Conservation (phyloP, 2,329 filamentous ascomycete species). For the Incumbomyces delicatus region DNA sequence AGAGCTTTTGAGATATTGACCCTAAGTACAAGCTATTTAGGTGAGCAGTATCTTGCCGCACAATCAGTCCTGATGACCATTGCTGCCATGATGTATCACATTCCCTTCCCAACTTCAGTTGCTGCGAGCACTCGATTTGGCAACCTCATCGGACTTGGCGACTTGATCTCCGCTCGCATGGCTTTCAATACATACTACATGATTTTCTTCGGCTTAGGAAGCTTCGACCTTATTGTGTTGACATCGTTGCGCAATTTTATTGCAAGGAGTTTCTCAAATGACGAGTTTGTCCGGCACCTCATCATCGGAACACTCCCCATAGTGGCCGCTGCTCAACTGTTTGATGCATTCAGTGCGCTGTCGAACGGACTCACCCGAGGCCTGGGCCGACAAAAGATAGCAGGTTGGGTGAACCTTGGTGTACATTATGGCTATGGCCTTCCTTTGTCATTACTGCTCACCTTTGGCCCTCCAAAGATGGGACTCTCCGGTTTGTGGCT, state of each 20-base stretch:
- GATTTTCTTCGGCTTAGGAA: conserved; percentile 52
- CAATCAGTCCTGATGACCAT: conserved; percentile 68
- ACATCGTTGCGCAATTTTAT: conserved; percentile 55
- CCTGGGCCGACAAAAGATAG: conserved; percentile 69
- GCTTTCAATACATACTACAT: conserved; percentile 59
- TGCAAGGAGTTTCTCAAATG: conserved; percentile 58
- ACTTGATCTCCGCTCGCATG: conserved; percentile 63
- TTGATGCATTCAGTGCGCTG: conserved; percentile 62
- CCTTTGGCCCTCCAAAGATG: conserved; percentile 59
- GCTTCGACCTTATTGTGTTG: conserved; percentile 61
- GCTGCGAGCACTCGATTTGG: conserved; percentile 71
- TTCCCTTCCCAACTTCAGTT: conserved; percentile 74
- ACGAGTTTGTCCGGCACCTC: conserved; percentile 51
- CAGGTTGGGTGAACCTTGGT: conserved; percentile 67
- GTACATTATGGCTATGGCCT: conserved; percentile 70
- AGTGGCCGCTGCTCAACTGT: conserved; percentile 69
- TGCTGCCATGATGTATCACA: conserved; percentile 72
- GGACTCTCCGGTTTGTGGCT: conserved; percentile 64
- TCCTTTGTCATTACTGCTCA: conserved; percentile 61
- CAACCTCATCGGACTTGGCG: conserved; percentile 70
- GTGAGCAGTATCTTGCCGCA: conserved; percentile 62
- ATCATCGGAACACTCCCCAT: conserved; percentile 59
- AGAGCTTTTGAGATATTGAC: conserved; percentile 70
- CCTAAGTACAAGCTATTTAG: conserved; percentile 60
- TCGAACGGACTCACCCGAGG: conserved; percentile 70